Evolutionary conservation across 805 yeast genomes (phyloP).

Genomic region (Pichia cephalocereana): DNA sequence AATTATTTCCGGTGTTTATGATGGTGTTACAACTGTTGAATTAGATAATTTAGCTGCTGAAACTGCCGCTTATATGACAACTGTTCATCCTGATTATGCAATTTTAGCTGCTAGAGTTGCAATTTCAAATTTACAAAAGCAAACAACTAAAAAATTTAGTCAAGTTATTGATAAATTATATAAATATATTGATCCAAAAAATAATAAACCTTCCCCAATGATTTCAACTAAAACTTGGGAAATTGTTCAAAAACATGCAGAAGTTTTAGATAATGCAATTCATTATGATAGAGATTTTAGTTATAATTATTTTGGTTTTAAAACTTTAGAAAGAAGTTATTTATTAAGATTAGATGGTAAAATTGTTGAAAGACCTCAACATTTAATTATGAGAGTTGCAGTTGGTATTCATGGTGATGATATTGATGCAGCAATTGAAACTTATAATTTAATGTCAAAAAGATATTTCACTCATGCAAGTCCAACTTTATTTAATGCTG

Average conservation of each 20-base stretch:
- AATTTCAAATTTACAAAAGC: conserved; percentile 75
- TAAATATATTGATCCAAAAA: conserved; percentile 51
- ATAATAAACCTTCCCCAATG: conserved; percentile 57
- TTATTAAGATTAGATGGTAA: conserved; percentile 53
- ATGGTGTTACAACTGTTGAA: conserved; percentile 90
- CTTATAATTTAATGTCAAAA: conserved; percentile 80
- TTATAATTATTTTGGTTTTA: conserved; percentile 81
- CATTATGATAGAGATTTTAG: conserved; percentile 65
- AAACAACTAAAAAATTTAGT: conserved; percentile 74
- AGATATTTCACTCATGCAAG: conserved; percentile 90
- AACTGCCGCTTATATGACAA: conserved; percentile 89
- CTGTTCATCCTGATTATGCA: conserved; percentile 91
- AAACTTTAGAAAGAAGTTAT: conserved; percentile 85
- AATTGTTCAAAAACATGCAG: conserved; percentile 45
- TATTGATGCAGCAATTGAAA: conserved; percentile 61
- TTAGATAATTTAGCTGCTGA: conserved; percentile 58
- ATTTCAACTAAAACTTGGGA: conserved; percentile 26
- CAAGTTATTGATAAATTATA: conserved; percentile 67
- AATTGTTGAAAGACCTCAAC: conserved; percentile 87
- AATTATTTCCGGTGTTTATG: conserved; percentile 92
- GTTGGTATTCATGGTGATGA: conserved; percentile 78
- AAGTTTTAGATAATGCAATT: conserved; percentile 58
- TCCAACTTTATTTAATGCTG: conserved; percentile 91
- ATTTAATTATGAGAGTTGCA: conserved; percentile 81
- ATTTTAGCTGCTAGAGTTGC: conserved; percentile 88